Evolutionary conservation across 2,329 filamentous ascomycete genomes (phyloP), one percentile per base, ranked within the genome.

Genomic region (Penicillium brevicompactum): DNA sequence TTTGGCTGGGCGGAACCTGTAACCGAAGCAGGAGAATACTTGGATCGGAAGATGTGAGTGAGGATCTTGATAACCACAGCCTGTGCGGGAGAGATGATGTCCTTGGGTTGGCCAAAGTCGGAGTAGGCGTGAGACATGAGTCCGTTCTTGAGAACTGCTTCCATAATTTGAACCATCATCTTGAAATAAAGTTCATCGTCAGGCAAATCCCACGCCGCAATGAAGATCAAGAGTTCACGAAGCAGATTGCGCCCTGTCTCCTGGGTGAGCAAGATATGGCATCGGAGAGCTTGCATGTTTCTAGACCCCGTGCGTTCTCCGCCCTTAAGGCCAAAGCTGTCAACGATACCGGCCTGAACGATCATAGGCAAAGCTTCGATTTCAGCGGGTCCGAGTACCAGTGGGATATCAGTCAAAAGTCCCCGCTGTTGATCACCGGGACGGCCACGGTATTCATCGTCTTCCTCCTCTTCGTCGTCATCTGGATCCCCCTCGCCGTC

Each of bases 351-450:
- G 13, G 91, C 92, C 78, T 97, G 96, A 66, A 97, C 88, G 56
- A 97, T 95, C 92, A 97, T 96, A 52, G 96, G 93, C 50, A 97
- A 78, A 5, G 94, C 92, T 74, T 97, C 93, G 51, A 97, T 97
- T 74, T 97, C 93, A 53, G 92, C 92, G 0, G 93, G 93, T 42
- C 95, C 92, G 30, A 97, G 81, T 37, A 97, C 96, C 62, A 97
- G 89, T 30, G 93, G 93, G 11, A 97, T 91, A 71, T 97, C 93
- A 0, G 93, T 97, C 52, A 97, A 78, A 13, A 97, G 78, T 11
- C 93, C 93, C 16, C 91, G 89, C 68, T 82, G 77, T 57, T 82
- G 78, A 59, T 82, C 79, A 10, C 79, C 76, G 18, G 78, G 76
- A 10, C 78, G 75, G n/a, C 76, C 75, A 46, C 78, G 76, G 51